Evolutionary conservation across 2,329 filamentous ascomycete species (phyloP), one percentile per base, ranked within the genome.

Genomic region (Fusarium compactum): DNA sequence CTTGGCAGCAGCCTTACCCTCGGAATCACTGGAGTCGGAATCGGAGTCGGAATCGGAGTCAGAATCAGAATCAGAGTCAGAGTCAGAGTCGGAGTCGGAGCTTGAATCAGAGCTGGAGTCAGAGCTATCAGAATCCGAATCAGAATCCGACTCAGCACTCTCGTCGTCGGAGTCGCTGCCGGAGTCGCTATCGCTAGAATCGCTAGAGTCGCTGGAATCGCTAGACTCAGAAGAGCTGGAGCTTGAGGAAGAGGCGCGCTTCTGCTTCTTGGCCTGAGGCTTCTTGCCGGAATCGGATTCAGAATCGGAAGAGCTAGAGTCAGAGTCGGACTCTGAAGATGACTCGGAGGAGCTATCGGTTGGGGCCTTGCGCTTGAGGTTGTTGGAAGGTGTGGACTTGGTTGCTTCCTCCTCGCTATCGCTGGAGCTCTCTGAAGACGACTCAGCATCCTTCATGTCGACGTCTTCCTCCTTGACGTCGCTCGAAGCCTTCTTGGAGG

Each of bases 211-310:
- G 43, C 69, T 71, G 4, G 77, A 79, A 7, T 63, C 48, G 38
- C 76, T 76, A 1, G 80, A 80, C 52, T 65, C 54, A 8, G 60
- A 63, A 8, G 46, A 54, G 38, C 55, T 53, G 12, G 69, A 74
- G 63, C 69, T 66, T 20, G 64, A 62, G 40, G 71, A 69, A 24
- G 72, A 62, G 25, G 65, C 58, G 27, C 70, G 82, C 77, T 83
- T 85, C 66, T 78, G 77, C 79, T 88, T 90, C 82, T 90, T 90
- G 27, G 80, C 70, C 64, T 82, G 82, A 6, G 84, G 85, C 62
- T 85, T 82, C 62, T 85, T 82, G 43, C 77, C 76, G 24, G 81
- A 82, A 24, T 79, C 80, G 27, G 76, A 76, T 22, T 71, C 73
- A 6, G 75, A 71, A 32, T 66, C 54, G 30, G 63, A 66, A n/a